These are phyloP conservation scores for Penicillium griseofulvum DNA, from an alignment of 2,329 filamentous ascomycete species.

Conservation along the genomic window DNA sequence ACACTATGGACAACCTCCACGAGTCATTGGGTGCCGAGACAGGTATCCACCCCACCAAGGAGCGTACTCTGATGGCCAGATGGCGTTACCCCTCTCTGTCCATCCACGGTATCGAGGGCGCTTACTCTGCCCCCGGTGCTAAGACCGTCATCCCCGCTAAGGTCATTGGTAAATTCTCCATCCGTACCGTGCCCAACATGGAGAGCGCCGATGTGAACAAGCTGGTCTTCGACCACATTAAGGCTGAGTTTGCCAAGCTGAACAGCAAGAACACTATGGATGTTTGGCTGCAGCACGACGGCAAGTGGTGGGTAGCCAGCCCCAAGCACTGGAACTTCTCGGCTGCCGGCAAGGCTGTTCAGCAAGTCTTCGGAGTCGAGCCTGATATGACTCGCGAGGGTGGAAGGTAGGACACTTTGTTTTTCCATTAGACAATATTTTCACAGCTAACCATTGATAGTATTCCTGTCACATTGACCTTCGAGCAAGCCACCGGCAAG, in stretches of 20 bases:
- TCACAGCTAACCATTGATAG: constrained; percentile 49
- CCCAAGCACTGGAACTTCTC: constrained; percentile 99
- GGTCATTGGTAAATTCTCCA: constrained; percentile 97
- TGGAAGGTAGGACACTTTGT: constrained; percentile 64
- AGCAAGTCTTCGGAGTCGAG: constrained; percentile 88
- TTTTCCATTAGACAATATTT: background rate
- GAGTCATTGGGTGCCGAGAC: constrained; percentile 88
- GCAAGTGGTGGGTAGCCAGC: constrained; percentile 98
- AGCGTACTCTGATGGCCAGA: constrained; percentile 87
- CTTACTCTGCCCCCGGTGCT: constrained; percentile 86
- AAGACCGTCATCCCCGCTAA: constrained; percentile 99
- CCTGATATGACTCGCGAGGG: constrained; percentile 96
- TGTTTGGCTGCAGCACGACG: constrained; percentile 78
- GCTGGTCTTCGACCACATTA: constrained; percentile 77
- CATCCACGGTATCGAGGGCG: constrained; percentile 91
- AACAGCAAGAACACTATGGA: constrained; percentile 89
- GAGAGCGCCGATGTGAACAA: constrained; percentile 85
- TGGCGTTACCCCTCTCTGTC: constrained; percentile 95
- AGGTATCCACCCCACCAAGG: constrained; percentile 83
- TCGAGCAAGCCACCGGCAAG: constrained; percentile 97
- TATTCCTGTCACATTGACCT: constrained; percentile 94
- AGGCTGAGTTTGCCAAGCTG: constrained; percentile 80
- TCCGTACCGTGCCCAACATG: constrained; percentile 97
- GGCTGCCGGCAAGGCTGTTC: constrained; percentile 90
- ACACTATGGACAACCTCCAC: constrained; percentile 94